Base-by-base conservation (phyloP, 768 basidiomycete genomes). In the Boletus subcaerulescens region DNA sequence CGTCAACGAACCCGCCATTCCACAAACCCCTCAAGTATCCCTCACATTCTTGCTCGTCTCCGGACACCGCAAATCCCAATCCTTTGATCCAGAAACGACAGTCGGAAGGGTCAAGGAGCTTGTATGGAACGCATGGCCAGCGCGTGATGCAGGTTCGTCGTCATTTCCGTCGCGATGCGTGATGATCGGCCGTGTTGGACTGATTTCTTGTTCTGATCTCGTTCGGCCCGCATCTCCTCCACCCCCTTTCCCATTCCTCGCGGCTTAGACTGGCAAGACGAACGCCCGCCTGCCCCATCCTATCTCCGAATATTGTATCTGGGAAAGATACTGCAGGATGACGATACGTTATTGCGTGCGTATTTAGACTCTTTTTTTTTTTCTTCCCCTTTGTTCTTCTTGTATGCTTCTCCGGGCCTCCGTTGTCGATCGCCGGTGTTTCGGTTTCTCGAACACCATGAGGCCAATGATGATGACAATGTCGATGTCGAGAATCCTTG, bases 321-420 rank as follows among this genome's bases (percentile, higher is more conserved):
- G 6, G 90, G 90, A 36, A 85, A 84, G 69, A 85, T 92, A 66
- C 70, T 91, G n/a, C 89, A 90, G 64, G 90, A 92, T 63, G 90
- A 92, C 31, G 89, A 91, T 51, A 87, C 86, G 3, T 75, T 92
- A 15, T 68, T 76, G 17, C 80, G 88, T 89, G 59, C 63, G 85
- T 74, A 4, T 49, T 26, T 26, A 15, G 8, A 35, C 33, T 38
- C 12, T 18, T 26, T 31, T n/a, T 22, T 20, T 31, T 22, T 14
- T 20, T 22, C 3, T 32, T 44, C 8, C 10, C 5, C 5, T 13
- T 1, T 35, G 32, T 38, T 24, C 32, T 17, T 8, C 7, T n/a
- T 26, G 17, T 18, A 18, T 38, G 17, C 20, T 18, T 48, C 29
- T 29, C 15, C 32, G 7, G 26, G 17, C 42, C 35, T 43, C 51